Evolutionary conservation across 441 rosid species (phyloP).

Genomic region (Pelargonium myrrhifolium): DNA sequence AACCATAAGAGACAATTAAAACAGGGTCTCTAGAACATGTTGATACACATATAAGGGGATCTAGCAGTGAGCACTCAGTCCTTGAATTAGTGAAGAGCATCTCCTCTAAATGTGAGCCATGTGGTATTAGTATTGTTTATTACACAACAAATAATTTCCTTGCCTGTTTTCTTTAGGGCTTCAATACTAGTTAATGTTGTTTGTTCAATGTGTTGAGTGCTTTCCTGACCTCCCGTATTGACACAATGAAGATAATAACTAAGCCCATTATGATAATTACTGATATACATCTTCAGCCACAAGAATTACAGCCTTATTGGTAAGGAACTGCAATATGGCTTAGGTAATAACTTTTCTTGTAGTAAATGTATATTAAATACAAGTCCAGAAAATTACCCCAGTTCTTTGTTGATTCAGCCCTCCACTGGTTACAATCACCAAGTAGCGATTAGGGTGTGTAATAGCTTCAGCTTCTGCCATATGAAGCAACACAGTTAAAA

Average conservation of each 20-base stretch:
- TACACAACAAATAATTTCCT: not conserved
- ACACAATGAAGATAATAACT: not conserved
- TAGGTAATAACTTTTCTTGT: not conserved
- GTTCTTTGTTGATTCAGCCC: constrained; percentile 71
- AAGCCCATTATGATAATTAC: not conserved
- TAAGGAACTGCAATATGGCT: not conserved
- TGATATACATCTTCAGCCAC: not conserved
- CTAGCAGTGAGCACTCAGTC: not conserved
- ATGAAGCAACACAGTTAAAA: constrained; percentile 13
- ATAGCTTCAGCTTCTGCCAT: constrained; percentile 33
- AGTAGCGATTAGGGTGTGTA: constrained; percentile 42
- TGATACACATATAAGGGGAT: not conserved
- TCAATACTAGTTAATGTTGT: not conserved
- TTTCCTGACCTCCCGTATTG: not conserved
- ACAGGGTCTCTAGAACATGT: not conserved
- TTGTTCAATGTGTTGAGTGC: not conserved
- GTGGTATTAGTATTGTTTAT: not conserved
- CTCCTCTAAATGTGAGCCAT: not conserved
- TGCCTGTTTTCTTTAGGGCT: not conserved
- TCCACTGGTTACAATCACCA: constrained; percentile 65
- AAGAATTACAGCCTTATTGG: not conserved
- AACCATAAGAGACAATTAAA: not conserved
- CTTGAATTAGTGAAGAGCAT: not conserved
- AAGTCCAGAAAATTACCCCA: constrained; percentile 37
- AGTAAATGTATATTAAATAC: not conserved